phyloP scores from a whole-genome alignment of 352 stramenopile species.

The Pythium phragmitis region DNA sequence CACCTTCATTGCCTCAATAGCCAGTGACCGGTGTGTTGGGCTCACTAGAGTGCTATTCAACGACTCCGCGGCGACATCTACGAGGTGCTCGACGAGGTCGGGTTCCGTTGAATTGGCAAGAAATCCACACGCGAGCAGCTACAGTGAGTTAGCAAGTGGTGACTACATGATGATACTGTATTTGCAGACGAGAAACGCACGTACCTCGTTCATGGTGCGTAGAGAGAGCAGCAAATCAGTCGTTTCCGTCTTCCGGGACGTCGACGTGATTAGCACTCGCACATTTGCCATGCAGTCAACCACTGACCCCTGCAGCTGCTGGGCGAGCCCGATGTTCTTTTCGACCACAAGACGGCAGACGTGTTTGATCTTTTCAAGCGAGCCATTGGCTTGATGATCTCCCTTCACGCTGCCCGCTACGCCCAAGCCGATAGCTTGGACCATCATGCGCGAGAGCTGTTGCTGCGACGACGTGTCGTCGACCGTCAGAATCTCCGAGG shows the following conservation, averaged over 20 bases:
- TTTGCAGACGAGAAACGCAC: not conserved
- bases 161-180: not conserved
- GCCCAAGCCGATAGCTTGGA: conserved; percentile 7
- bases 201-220: conserved; percentile 13
- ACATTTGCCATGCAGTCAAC: not conserved
- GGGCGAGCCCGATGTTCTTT: not conserved
- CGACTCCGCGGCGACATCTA: not conserved
- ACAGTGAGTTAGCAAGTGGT: not conserved
- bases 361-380: conserved; percentile 12
- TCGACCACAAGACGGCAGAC: conserved; percentile 1
- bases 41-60: not conserved
- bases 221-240: not conserved
- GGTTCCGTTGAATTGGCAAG: not conserved
- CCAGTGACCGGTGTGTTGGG: conserved; percentile 28
- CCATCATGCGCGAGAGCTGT: conserved; percentile 3
- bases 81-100: not conserved
- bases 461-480: not conserved
- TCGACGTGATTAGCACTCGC: not conserved
- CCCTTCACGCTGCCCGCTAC: not conserved
- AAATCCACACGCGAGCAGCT: conserved; percentile 16
- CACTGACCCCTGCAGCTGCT: not conserved
- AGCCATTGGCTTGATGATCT: not conserved
- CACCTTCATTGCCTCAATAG: conserved; percentile 35
- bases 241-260: not conserved
- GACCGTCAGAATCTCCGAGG: conserved; percentile 3